These are phyloP conservation scores for Amanita thiersii DNA, from an alignment of 768 basidiomycete genomes.

Conservation along the genomic window DNA sequence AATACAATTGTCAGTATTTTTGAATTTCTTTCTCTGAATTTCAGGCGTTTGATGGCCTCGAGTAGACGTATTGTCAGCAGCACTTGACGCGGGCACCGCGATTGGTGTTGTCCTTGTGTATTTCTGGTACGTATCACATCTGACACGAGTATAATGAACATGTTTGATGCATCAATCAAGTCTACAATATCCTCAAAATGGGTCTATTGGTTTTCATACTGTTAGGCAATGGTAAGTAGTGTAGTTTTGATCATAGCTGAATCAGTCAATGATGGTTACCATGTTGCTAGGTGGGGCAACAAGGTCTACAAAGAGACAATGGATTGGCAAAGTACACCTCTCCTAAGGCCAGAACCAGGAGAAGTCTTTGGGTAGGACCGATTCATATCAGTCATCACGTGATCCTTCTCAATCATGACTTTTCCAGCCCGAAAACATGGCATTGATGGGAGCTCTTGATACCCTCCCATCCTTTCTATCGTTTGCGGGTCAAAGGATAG, in stretches of 20 bases:
- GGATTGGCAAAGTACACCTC: constrained; percentile 24
- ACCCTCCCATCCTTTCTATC: no score
- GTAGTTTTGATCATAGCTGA: not conserved
- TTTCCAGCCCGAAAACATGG: not conserved
- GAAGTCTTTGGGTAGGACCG: constrained; percentile 26
- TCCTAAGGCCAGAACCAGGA: constrained; percentile 18
- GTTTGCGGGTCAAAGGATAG: no score
- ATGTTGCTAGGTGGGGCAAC: constrained; percentile 28
- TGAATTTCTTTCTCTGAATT: not conserved
- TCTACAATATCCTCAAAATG: constrained; percentile 37
- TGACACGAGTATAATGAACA: not conserved
- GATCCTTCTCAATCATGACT: no score
- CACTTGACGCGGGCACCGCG: constrained; percentile 67
- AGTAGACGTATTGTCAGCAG: constrained; percentile 65
- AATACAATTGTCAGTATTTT: constrained; percentile 58
- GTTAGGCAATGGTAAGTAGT: constrained; percentile 27
- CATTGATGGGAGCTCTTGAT: not conserved
- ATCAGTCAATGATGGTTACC: not conserved
- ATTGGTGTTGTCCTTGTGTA: constrained; percentile 60
- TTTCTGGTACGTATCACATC: constrained; percentile 45
- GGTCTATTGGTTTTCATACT: constrained; percentile 25
- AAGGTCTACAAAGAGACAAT: constrained; percentile 24
- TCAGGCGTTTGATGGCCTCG: not conserved
- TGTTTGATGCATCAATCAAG: constrained; percentile 14
- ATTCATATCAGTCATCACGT: no score